Percentiles rank a stretch among this genome's conserved stretches.
Conservation (phyloP, 163 green algal species). For the Prototheca stagnorum region DNA sequence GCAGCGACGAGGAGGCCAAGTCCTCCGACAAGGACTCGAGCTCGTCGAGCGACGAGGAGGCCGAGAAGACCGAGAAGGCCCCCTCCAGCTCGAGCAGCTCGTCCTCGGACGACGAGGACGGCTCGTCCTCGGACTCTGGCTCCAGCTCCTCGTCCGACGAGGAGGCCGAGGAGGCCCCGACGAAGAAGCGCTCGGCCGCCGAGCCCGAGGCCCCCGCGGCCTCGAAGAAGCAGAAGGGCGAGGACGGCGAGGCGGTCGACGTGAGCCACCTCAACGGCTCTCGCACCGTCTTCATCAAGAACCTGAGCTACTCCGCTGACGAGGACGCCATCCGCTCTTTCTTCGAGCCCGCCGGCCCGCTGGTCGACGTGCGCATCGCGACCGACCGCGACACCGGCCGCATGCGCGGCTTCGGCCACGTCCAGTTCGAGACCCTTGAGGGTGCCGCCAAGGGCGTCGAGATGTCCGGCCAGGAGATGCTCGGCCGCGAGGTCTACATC, state of each 20-base stretch:
- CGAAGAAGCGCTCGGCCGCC: constrained; percentile 8
- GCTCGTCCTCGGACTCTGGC: constrained; percentile 7
- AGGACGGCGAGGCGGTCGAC: constrained; percentile 13
- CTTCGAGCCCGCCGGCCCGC: constrained; percentile 52
- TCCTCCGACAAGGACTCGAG: constrained; percentile 10
- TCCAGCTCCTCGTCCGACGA: constrained; percentile 10
- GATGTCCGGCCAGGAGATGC: constrained; percentile 38
- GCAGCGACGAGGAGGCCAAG: constrained; percentile 1
- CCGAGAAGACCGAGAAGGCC: constrained; percentile 13
- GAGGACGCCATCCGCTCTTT: constrained; percentile 39
- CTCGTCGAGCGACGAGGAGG: constrained; percentile 7
- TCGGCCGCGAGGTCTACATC: constrained; percentile 56
- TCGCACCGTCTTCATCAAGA: constrained; percentile 71
- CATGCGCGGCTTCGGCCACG: constrained; percentile 68
- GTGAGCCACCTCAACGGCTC: constrained; percentile 16
- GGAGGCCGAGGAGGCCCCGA: constrained; percentile 2
- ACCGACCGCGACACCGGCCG: constrained; percentile 35
- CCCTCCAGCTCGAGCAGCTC: constrained; percentile 7
- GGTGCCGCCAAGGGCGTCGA: constrained; percentile 45
- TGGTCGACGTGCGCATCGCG: constrained; percentile 41
- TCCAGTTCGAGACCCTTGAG: constrained; percentile 58
- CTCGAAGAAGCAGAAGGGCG: constrained; percentile 31
- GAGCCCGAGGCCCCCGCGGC: constrained; percentile 19
- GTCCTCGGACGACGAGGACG: constrained; percentile 4
- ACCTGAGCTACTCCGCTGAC: constrained; percentile 55